Evolutionary conservation across 805 yeast genomes (phyloP).

Genomic region (Metschnikowia proteae): DNA sequence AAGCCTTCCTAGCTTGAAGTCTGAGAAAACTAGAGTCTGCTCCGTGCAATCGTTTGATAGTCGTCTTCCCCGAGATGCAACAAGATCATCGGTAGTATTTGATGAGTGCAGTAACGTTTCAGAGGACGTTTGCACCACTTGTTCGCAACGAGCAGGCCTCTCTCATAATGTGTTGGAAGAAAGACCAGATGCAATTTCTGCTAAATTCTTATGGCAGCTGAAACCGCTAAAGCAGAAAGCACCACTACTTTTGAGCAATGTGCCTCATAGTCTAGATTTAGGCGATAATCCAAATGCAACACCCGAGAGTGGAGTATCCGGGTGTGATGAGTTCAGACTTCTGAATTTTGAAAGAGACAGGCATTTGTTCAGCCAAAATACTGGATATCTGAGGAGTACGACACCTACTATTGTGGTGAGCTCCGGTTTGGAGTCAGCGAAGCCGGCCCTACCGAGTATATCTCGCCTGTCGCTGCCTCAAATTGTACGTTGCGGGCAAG

Average conservation of each 20-base stretch:
- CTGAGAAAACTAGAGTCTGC: background rate
- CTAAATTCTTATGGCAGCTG: background rate
- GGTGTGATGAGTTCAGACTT: background rate
- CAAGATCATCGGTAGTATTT: background rate
- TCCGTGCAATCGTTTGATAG: background rate
- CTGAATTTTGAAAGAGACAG: background rate
- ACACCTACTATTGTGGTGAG: conserved; percentile 1
- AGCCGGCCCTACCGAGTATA: background rate
- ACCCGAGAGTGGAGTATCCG: background rate
- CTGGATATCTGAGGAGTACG: background rate
- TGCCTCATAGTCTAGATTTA: background rate
- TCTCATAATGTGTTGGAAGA: background rate
- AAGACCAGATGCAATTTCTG: background rate
- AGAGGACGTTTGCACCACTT: background rate
- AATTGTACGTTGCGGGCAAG: too few relatives aligned
- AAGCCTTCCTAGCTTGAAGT: conserved; percentile 21
- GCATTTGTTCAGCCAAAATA: background rate
- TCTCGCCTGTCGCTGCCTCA: background rate
- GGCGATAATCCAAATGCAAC: background rate
- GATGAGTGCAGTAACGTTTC: background rate
- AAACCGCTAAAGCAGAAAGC: background rate
- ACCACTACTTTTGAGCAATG: background rate
- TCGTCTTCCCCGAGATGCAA: background rate
- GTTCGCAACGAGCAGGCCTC: background rate
- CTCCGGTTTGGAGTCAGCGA: background rate